Base-by-base conservation (phyloP, 805 yeast genomes). In the Candida jianshihensis region DNA sequence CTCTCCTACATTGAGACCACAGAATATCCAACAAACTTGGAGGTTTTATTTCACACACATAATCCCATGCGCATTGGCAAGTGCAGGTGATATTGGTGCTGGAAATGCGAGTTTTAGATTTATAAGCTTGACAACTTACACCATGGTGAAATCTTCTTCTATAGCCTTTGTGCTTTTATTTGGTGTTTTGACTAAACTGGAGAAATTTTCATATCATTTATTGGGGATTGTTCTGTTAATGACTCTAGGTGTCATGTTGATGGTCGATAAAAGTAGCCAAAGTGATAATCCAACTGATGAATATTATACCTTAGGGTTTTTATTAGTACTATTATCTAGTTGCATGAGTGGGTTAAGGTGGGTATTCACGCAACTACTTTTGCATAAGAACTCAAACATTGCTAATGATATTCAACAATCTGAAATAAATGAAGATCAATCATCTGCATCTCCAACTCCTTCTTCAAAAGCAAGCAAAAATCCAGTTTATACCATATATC, bases 41-140 rank as follows among this genome's bases (percentile, higher is more conserved):
- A 44, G 44, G 24, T 66, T 65, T 35, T 77, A 78, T 46, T 12
- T 73, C 6, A 60, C 61, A 18, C 78, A 71, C 35, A 77, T 87
- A 28, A 53, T 85, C 2, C 96, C 97, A 0, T 87, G 97, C 53
- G 81, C 96, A 0, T 30, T 85, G 12, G 92, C 96, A 0, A 75
- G 89, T 2, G 87, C 95, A 2, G 90, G 95, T 14, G 99, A 92
- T 59, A 88, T 92, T 45, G 97, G 98, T 2, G 68, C 88, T 44
- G 90, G 95, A 21, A 92, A 92, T 58, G 76, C 81, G 24, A 81
- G 96, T 19, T 75, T 89, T 49, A 68, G 81, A 44, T 79, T 75
- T 53, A 82, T 92, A 32, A 75, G 96, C 1, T 66, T 92, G 44
- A 77, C 89, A 14, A 73, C 89, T 31, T 92, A 89, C 59, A 90